Evolutionary conservation across 345 rosid species (phyloP).

Genomic region (Aquilaria sinensis): DNA sequence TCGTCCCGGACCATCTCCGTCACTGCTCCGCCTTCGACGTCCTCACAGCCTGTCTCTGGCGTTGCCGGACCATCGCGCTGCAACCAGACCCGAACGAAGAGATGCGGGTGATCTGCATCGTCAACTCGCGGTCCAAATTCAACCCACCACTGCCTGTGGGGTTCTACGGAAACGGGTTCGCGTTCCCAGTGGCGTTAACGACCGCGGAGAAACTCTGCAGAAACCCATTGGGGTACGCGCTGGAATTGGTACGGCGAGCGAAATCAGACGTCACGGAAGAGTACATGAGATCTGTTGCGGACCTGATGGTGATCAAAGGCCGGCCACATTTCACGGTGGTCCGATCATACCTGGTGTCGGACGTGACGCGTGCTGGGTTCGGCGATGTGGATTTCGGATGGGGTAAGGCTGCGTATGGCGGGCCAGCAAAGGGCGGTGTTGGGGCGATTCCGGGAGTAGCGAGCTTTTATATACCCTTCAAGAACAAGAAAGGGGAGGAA

Average conservation of each 20-base stretch:
- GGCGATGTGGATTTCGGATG: constrained; percentile 27
- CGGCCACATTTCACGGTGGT: constrained; percentile 14
- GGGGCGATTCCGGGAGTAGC: too few species aligned
- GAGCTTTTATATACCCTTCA: neutral
- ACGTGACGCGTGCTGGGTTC: constrained; percentile 14
- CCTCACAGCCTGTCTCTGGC: constrained; percentile 30
- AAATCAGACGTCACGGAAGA: constrained; percentile 14
- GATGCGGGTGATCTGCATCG: constrained; percentile 21
- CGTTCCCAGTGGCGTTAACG: constrained; percentile 6
- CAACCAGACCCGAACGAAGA: constrained; percentile 17
- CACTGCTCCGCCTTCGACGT: constrained; percentile 18
- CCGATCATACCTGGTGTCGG: constrained; percentile 17
- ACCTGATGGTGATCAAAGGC: constrained; percentile 19
- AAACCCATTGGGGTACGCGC: constrained; percentile 10
- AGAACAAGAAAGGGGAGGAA: constrained; percentile 6
- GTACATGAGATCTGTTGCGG: constrained; percentile 21
- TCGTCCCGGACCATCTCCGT: constrained; percentile 15
- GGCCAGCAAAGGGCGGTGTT: constrained; percentile 12
- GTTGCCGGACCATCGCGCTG: constrained; percentile 27
- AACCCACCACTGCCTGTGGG: constrained; percentile 18
- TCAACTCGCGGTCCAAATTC: constrained; percentile 22
- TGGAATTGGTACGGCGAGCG: constrained; percentile 14
- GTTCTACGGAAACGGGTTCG: constrained; percentile 12
- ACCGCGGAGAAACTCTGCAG: constrained; percentile 4
- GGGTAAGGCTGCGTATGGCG: constrained; percentile 22